These are phyloP conservation scores for Fraxinus cuspidata DNA, from an alignment of 257 asterid genomes.

Conservation along the genomic window DNA sequence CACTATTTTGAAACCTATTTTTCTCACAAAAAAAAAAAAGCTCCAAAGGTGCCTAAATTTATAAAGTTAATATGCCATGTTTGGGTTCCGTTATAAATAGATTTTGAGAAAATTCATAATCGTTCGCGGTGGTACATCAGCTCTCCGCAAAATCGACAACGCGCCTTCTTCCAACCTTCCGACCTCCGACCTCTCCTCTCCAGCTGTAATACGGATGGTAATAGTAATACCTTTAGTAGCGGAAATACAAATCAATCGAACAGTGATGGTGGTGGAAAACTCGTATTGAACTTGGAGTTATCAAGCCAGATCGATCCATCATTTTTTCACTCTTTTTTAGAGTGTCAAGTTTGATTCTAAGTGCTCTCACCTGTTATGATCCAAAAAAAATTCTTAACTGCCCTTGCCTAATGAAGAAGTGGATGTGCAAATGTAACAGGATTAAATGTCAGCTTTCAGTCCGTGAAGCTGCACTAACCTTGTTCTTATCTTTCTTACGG, in stretches of 20 bases:
- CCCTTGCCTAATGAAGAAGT: background rate
- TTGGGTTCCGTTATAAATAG: too few relatives aligned
- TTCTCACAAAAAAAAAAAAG: too few relatives aligned
- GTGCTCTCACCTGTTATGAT: background rate
- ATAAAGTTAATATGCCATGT: too few relatives aligned
- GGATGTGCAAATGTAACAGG: background rate
- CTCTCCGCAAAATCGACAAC: slow-evolving; percentile 56
- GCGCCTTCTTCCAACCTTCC: slow-evolving; percentile 61
- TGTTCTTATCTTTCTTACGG: background rate
- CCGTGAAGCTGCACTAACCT: background rate
- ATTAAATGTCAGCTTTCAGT: background rate
- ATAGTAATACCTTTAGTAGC: slow-evolving; percentile 1
- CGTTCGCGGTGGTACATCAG: too few relatives aligned
- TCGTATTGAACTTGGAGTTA: slow-evolving; percentile 21
- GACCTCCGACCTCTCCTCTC: slow-evolving; percentile 71
- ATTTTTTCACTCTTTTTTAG: background rate
- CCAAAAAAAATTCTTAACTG: background rate
- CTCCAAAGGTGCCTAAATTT: too few relatives aligned
- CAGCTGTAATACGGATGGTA: slow-evolving; percentile 20
- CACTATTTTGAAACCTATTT: too few relatives aligned
- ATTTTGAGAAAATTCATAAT: too few relatives aligned
- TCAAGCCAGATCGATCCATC: background rate
- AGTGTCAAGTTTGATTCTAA: background rate
- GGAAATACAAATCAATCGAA: slow-evolving; percentile 28
- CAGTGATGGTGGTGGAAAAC: slow-evolving; percentile 38